Percentiles rank a stretch among this genome's conserved stretches.
These are phyloP conservation scores for Globisporangium parvum DNA, from an alignment of 352 stramenopile species.

Conservation along the genomic window DNA sequence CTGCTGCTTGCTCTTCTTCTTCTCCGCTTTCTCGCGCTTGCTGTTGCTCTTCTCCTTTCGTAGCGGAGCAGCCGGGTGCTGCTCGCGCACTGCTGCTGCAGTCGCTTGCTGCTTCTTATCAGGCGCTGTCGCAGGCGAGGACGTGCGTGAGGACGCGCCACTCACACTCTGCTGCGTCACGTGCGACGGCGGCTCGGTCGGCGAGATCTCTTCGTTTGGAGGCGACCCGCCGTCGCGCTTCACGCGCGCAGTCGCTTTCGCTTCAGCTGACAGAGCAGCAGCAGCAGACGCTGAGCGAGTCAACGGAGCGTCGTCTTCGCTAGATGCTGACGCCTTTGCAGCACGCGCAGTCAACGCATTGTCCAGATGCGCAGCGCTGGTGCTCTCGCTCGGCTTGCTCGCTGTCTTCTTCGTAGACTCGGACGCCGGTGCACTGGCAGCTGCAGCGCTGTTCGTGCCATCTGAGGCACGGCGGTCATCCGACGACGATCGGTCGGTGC, in stretches of 20 bases:
- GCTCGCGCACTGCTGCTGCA: neutral
- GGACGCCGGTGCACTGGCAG: neutral
- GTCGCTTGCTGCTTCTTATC: conserved; percentile 1
- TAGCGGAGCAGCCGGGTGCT: conserved; percentile 1
- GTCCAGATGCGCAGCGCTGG: no score
- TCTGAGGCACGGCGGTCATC: no score
- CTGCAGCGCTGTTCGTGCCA: no score
- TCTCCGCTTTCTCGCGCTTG: conserved; percentile 24
- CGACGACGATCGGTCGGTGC: neutral
- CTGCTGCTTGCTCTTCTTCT: conserved; percentile 27
- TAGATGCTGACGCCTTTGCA: neutral
- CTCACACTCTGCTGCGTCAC: neutral
- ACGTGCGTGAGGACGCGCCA: neutral
- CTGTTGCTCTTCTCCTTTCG: conserved; percentile 38
- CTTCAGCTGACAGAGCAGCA: neutral
- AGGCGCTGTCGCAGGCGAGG: neutral
- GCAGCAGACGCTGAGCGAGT: neutral
- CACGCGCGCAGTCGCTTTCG: neutral
- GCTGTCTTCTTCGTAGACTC: neutral
- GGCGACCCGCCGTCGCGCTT: conserved; percentile 1
- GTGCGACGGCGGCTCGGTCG: conserved; percentile 4
- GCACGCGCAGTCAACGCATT: no score
- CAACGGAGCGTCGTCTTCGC: neutral
- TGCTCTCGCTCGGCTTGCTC: neutral
- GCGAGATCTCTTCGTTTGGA: conserved; percentile 14